These are phyloP conservation scores for Nicotiana obtusifolia DNA, from an alignment of 257 asterid genomes.

Conservation along the genomic window DNA sequence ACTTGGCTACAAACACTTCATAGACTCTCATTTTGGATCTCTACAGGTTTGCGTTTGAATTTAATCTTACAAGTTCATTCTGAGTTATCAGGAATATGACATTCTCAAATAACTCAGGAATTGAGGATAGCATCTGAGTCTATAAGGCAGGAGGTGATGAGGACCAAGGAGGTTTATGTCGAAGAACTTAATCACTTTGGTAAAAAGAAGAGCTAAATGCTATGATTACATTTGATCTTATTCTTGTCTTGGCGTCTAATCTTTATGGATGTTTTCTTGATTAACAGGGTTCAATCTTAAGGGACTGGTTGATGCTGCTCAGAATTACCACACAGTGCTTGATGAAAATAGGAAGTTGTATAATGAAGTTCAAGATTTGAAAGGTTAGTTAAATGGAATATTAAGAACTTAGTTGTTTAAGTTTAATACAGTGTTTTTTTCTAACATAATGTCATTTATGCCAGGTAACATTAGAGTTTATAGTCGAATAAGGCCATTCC, in stretches of 20 bases:
- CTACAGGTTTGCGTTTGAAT: slow-evolving; percentile 51
- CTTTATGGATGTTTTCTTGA: neutral
- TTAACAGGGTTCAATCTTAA: slow-evolving; percentile 62
- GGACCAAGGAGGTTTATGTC: slow-evolving; percentile 44
- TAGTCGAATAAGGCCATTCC: slow-evolving; percentile 89
- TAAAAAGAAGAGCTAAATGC: slow-evolving; percentile 20
- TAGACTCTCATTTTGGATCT: slow-evolving; percentile 64
- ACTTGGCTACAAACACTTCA: slow-evolving; percentile 55
- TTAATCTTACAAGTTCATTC: neutral
- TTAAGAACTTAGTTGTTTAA: neutral
- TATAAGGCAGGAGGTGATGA: slow-evolving; percentile 67
- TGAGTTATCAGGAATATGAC: slow-evolving; percentile 1
- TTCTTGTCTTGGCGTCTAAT: slow-evolving; percentile 10
- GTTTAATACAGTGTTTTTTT: neutral
- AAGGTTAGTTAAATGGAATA: slow-evolving; percentile 47
- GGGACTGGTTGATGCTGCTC: slow-evolving; percentile 78
- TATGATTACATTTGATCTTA: slow-evolving; percentile 11
- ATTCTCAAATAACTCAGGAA: slow-evolving; percentile 42
- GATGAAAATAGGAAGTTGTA: slow-evolving; percentile 84
- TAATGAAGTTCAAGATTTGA: slow-evolving; percentile 96
- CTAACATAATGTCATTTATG: slow-evolving; percentile 11
- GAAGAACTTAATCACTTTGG: slow-evolving; percentile 72
- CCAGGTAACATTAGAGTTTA: slow-evolving; percentile 90
- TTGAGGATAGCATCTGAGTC: slow-evolving; percentile 59
- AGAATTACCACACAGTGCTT: slow-evolving; percentile 71